phyloP scores from a whole-genome alignment of 2,329 filamentous ascomycete genomes.

The Fusarium tanahbumbuense region DNA sequence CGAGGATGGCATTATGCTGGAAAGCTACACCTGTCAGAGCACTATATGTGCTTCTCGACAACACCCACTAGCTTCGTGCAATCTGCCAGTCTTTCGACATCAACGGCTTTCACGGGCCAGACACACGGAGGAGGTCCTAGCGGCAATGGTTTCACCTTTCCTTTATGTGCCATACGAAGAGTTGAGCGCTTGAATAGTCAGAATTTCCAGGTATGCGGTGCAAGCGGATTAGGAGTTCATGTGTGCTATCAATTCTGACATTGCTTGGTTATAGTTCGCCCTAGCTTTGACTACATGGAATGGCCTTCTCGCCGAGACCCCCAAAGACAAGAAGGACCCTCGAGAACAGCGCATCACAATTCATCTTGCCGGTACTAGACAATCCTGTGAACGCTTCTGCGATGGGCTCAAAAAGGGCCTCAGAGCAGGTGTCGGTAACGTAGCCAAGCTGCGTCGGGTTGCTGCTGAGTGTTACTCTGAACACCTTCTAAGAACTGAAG shows the following conservation, averaged over 20 bases:
- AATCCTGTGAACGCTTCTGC: constrained; percentile 93
- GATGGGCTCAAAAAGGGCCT: constrained; percentile 93
- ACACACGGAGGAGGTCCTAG: constrained; percentile 93
- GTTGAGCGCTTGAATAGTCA: constrained; percentile 95
- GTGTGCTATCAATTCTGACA: constrained; percentile 7
- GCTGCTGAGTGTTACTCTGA: constrained; percentile 91
- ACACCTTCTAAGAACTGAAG: constrained; percentile 75
- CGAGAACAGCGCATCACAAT: constrained; percentile 89
- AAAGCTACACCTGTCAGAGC: constrained; percentile 92
- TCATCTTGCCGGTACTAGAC: constrained; percentile 88
- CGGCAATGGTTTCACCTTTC: constrained; percentile 95
- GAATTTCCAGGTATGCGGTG: constrained; percentile 73
- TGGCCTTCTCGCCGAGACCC: constrained; percentile 68
- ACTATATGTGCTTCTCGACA: constrained; percentile 96
- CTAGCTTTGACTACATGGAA: constrained; percentile 97
- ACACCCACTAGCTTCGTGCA: constrained; percentile 88
- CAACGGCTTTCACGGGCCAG: constrained; percentile 88
- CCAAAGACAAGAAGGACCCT: constrained; percentile 60
- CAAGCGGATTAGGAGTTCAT: background rate
- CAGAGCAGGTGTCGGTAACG: constrained; percentile 86
- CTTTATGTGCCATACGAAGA: constrained; percentile 88
- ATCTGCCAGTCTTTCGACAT: constrained; percentile 81
- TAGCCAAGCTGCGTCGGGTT: constrained; percentile 84
- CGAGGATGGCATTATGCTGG: constrained; percentile 90
- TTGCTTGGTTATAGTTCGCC: constrained; percentile 71